Evolutionary conservation across 345 rosid species (phyloP), one percentile per base, ranked within the genome.

Genomic region (Populus alba): DNA sequence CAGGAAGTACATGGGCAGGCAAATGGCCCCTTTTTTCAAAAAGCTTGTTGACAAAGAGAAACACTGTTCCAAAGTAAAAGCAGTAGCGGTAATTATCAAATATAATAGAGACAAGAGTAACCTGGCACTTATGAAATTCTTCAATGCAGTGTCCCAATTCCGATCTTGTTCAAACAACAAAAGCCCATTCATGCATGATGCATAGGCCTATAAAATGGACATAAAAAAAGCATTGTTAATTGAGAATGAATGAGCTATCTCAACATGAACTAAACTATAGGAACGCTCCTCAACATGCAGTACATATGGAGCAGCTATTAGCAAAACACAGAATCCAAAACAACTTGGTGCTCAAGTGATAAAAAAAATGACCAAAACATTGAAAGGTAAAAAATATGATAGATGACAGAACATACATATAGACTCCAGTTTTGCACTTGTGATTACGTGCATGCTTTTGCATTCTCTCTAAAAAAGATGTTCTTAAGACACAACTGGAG

Each of bases 121-220:
- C 99, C 99, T 97, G 87, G 99, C 93, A 85, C 90, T 94, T 77
- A 88, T 89, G 86, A 97, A 97, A 82, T 90, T 83, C 89, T 86
- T 89, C 87, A 94, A 87, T 17, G 98, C 97, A 81, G 87, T 87
- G 69, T 97, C 97, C 98, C 98, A 97, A 81, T 89, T 97, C 79
- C 87, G 85, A 78, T 94, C 99, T 88, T 94, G 97, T 88, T 97
- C 99, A 83, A 97, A 97, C 87, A 97, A 83, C 79, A 97, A 85
- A 83, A 75, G 91, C 77, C 95, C 98, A 89, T 94, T 90, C 98
- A 97, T 97, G 83, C 92, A 97, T 75, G 97, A 92, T n/a, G 95
- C 97, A 87, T 97, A 97, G 81, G 98, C 99, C 98, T 97, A 84
- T 72, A 85, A 61, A 76, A 66, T 23, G 43, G 63, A 57, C 76